Evolutionary conservation across 1,139 yeast species (phyloP).

Genomic region (Saccharomyces hybrid): DNA sequence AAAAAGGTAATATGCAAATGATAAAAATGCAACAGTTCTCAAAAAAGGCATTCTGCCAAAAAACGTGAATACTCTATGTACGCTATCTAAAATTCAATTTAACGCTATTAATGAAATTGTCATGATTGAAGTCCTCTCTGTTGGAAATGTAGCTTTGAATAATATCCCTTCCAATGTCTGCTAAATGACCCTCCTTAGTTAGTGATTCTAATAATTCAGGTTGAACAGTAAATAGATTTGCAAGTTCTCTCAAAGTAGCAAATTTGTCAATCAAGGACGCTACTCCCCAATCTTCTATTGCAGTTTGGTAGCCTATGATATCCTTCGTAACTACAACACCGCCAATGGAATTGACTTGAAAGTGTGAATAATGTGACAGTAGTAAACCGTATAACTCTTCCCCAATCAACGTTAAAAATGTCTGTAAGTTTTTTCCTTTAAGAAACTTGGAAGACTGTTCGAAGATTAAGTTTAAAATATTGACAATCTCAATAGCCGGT

Average conservation of each 20-base stretch:
- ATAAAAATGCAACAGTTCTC: background rate
- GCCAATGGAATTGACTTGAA: conserved; percentile 71
- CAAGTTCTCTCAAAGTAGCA: conserved; percentile 70
- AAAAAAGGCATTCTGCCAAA: background rate
- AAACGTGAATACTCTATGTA: conserved; percentile 4
- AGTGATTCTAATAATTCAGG: conserved; percentile 67
- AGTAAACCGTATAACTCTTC: conserved; percentile 50
- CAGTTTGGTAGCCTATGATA: conserved; percentile 67
- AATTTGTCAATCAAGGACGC: conserved; percentile 61
- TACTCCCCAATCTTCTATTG: conserved; percentile 64
- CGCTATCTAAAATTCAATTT: conserved; percentile 16
- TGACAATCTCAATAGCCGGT: conserved; percentile 58
- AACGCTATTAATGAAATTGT: conserved; percentile 24
- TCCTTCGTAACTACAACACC: conserved; percentile 83
- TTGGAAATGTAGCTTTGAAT: conserved; percentile 64
- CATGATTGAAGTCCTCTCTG: conserved; percentile 56
- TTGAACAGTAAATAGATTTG: conserved; percentile 78
- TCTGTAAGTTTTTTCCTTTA: conserved; percentile 47
- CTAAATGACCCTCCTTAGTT: conserved; percentile 75
- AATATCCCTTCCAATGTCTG: conserved; percentile 56
- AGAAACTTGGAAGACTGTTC: conserved; percentile 36
- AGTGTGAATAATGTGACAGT: conserved; percentile 68
- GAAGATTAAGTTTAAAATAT: conserved; percentile 43
- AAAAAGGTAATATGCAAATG: background rate
- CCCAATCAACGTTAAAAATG: conserved; percentile 54